Conservation (phyloP, 2,329 filamentous ascomycete species). For the Chaetomiaceae sp. region DNA sequence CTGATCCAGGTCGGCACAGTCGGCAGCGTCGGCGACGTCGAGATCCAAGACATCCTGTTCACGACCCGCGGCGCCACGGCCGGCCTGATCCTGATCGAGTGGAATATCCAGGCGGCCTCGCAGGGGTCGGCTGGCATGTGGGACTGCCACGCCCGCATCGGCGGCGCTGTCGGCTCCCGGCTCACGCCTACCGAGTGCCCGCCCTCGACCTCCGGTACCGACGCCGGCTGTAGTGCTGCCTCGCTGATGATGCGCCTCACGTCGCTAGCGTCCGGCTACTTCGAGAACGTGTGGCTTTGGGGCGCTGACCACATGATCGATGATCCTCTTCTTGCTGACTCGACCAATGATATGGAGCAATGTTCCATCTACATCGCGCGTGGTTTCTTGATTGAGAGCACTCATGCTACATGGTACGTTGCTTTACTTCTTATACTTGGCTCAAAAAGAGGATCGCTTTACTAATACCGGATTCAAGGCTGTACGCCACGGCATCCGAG, state of each 20-base stretch:
- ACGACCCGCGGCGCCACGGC: slow-evolving; percentile 45
- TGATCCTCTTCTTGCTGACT: background rate
- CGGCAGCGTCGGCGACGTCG: slow-evolving; percentile 58
- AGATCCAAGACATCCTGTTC: slow-evolving; percentile 65
- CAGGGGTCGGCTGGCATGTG: slow-evolving; percentile 47
- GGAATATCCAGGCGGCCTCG: slow-evolving; percentile 52
- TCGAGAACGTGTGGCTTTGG: slow-evolving; percentile 91
- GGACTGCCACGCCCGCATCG: slow-evolving; percentile 71
- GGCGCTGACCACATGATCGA: slow-evolving; percentile 83
- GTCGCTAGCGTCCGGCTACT: slow-evolving; percentile 62
- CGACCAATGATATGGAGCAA: slow-evolving; percentile 20
- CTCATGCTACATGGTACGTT: slow-evolving; percentile 29
- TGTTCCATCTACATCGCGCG: slow-evolving; percentile 27
- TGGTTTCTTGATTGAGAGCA: slow-evolving; percentile 30
- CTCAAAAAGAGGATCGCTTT: no score
- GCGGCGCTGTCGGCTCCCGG: slow-evolving; percentile 62
- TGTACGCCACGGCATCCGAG: slow-evolving; percentile 42
- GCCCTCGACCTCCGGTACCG: slow-evolving; percentile 32
- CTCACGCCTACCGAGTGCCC: slow-evolving; percentile 61
- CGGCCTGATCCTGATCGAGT: slow-evolving; percentile 66
- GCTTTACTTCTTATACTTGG: no score
- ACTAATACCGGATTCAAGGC: no score
- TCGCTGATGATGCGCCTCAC: slow-evolving; percentile 56
- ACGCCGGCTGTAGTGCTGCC: background rate
- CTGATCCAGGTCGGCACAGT: slow-evolving; percentile 60